Conservation (phyloP, 352 stramenopile species). For the Globisporangium ultimum region DNA sequence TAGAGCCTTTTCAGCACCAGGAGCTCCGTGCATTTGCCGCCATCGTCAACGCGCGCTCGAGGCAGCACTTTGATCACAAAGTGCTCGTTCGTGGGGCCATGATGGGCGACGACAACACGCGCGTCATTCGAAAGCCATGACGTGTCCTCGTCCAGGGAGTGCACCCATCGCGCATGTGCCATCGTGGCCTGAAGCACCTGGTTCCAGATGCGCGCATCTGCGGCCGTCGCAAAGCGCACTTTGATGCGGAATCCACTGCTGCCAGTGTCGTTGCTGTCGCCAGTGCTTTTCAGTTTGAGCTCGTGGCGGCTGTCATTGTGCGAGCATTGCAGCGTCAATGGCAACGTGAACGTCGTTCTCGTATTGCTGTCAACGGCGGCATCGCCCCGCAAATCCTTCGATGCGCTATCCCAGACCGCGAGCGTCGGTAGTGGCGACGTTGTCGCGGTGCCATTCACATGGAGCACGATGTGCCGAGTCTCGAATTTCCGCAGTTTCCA, state of each 20-base stretch:
- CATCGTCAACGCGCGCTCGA: conserved; percentile 14
- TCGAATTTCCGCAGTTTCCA: conserved; percentile 52
- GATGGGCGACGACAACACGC: conserved; percentile 16
- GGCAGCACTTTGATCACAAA: conserved; percentile 46
- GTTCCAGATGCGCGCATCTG: conserved; percentile 51
- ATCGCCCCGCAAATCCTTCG: background rate
- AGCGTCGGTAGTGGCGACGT: conserved; percentile 19
- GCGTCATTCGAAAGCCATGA: conserved; percentile 14
- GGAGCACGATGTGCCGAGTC: conserved; percentile 32
- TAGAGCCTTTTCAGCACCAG: conserved; percentile 36
- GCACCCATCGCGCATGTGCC: conserved; percentile 32
- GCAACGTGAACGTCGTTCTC: conserved; percentile 22
- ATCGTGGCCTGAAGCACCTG: conserved; percentile 35
- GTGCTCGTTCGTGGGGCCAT: conserved; percentile 18
- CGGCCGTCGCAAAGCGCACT: conserved; percentile 46
- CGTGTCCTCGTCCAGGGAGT: conserved; percentile 19
- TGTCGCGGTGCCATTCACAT: conserved; percentile 23
- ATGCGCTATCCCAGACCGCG: conserved; percentile 16
- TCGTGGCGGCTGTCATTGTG: conserved; percentile 14
- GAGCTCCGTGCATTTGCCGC: conserved; percentile 29
- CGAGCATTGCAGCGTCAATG: conserved; percentile 26
- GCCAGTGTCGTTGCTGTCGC: background rate
- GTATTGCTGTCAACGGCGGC: conserved; percentile 5
- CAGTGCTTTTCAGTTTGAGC: conserved; percentile 35
- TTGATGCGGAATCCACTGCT: conserved; percentile 23